phyloP scores from a whole-genome alignment of 805 yeast genomes.

The Danielia reshetovae region DNA sequence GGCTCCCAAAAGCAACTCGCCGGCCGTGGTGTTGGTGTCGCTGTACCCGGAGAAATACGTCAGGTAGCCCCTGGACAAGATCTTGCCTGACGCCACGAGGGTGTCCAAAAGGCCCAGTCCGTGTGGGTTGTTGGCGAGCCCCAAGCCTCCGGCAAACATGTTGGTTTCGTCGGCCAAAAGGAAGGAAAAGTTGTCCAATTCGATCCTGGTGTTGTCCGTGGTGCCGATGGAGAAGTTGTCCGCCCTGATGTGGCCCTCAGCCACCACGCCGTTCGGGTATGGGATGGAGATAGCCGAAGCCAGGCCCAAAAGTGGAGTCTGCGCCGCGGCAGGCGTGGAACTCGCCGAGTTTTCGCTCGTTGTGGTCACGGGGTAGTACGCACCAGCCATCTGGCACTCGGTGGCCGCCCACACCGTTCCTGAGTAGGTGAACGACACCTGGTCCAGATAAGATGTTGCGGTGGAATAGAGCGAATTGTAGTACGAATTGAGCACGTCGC shows the following conservation, averaged over 20 bases:
- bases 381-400: slow-evolving; percentile 29
- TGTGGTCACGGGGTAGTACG: slow-evolving; percentile 13
- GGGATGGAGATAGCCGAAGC: slow-evolving; percentile 18
- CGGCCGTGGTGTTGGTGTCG: slow-evolving; percentile 14
- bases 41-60: slow-evolving; percentile 23
- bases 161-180: slow-evolving; percentile 22
- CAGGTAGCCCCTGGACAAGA: slow-evolving; percentile 31
- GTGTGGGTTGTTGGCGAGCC: slow-evolving; percentile 27
- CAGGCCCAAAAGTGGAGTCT: slow-evolving; percentile 2
- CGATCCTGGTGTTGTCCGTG: slow-evolving; percentile 9
- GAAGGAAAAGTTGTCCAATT: slow-evolving; percentile 23
- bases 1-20: slow-evolving; percentile 53
- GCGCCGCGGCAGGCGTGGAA: slow-evolving; percentile 14
- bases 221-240: slow-evolving; percentile 20
- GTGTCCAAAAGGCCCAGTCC: slow-evolving; percentile 27
- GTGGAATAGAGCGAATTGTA: neutral
- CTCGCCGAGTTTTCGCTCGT: slow-evolving; percentile 3
- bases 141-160: slow-evolving; percentile 30
- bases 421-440: slow-evolving; percentile 12
- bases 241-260: slow-evolving; percentile 24
- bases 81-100: slow-evolving; percentile 18
- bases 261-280: slow-evolving; percentile 24
- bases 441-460: slow-evolving; percentile 13
- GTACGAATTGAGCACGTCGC: slow-evolving; percentile 17
- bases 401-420: slow-evolving; percentile 5